Base-by-base conservation (phyloP, 257 asterid species). In the Solanum sitiens region DNA sequence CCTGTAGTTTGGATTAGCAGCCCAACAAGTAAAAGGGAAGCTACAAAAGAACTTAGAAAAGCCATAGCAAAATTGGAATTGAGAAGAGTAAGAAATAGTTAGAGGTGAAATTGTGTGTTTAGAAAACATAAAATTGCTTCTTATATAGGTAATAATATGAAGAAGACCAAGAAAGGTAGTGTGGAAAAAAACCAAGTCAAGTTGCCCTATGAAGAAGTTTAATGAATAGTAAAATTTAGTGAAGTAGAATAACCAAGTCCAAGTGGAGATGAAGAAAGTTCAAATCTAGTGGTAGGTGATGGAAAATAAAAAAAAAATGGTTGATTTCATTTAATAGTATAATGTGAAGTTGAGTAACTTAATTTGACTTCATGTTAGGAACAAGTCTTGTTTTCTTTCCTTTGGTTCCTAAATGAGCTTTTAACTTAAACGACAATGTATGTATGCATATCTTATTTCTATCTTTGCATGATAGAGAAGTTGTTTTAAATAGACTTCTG, bases 381-480 rank as follows among this genome's bases (percentile, higher is more conserved):
- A 25, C 72, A 65, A 25, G 72, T 65, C 72, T 65, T 65, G 72
- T 65, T 2, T 65, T 65, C 0, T 65, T n/a, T 0, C 72, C 35
- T 25, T 65, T 65, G 72, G 72, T 11, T 25, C 72, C 72, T 25
- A 25, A 65, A 12, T n/a, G 32, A n/a, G 72, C 15, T 65, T 27
- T 65, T n/a, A 63, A 63, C 15, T 63, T 23, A 63, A 63, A 23
- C 15, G 12, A 63, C 9, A 23, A 2, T 1, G 10, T 23, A 23
- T 10, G 7, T 63, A 47, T 4, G 7, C 2, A 13, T 47, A 47
- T 0, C 0, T 47, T 47, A 14, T 47, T 8, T 47, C 59, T 14
- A 14, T 47, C 0, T 47, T 23, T 61, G 30, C 1, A 4, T 0
- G 0, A 23, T 63, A 4, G 0, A 63, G 0, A 63, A 23, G 15